These are phyloP conservation scores for Trametopsis cervina DNA, from an alignment of 768 basidiomycete genomes.

Conservation along the genomic window DNA sequence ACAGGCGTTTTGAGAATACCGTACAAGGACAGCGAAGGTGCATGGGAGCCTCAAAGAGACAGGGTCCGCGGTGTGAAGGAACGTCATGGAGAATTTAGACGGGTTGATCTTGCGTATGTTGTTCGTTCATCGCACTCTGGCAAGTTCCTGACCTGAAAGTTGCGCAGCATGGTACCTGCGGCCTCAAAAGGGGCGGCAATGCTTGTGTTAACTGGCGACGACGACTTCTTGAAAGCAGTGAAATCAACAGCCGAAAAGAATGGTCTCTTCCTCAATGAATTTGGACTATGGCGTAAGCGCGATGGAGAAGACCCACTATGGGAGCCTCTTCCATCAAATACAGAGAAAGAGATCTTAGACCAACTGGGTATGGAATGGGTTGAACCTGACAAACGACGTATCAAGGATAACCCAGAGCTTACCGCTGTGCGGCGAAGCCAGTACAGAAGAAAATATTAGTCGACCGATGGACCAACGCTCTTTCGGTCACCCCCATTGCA, in stretches of 20 bases:
- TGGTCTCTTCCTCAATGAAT: conserved; percentile 50
- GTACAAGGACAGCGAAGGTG: conserved; percentile 16
- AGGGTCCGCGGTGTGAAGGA: conserved; percentile 21
- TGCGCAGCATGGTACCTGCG: conserved; percentile 34
- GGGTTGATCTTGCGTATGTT: conserved; percentile 21
- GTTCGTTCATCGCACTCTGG: background rate
- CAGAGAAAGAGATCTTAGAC: conserved; percentile 39
- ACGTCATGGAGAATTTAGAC: conserved; percentile 18
- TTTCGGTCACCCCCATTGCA: too few species aligned
- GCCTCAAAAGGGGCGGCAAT: conserved; percentile 47
- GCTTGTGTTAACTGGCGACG: conserved; percentile 51
- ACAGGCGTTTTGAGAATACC: conserved; percentile 48
- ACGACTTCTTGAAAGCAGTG: conserved; percentile 36
- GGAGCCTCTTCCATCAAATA: conserved; percentile 37
- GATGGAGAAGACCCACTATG: conserved; percentile 30
- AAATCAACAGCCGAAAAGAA: conserved; percentile 34
- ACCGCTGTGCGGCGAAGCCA: background rate
- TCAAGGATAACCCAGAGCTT: conserved; percentile 12
- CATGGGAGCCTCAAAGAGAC: conserved; percentile 24
- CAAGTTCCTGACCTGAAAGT: background rate
- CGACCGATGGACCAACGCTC: too few species aligned
- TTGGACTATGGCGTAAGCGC: conserved; percentile 48
- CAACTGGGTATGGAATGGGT: conserved; percentile 38
- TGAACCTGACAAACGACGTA: conserved; percentile 33
- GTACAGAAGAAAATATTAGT: background rate